These are phyloP conservation scores for Actinomucor elegans DNA, from an alignment of 371 early-diverging fungal species.

Conservation along the genomic window DNA sequence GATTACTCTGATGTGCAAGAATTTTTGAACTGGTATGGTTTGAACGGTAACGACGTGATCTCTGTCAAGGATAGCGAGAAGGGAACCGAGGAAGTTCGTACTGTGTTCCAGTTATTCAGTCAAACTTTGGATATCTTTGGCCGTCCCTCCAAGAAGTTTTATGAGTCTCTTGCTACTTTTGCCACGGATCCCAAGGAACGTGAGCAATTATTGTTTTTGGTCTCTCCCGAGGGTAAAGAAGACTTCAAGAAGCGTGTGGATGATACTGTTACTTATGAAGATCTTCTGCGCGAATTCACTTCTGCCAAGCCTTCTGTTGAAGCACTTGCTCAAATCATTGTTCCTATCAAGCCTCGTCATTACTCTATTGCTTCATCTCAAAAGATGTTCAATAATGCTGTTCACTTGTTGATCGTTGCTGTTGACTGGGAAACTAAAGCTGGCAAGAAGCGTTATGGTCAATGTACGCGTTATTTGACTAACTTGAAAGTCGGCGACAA, in stretches of 20 bases:
- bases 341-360: constrained; percentile 91
- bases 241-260: constrained; percentile 83
- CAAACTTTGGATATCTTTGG: constrained; percentile 91
- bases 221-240: constrained; percentile 74
- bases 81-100: constrained; percentile 62
- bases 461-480: constrained; percentile 88
- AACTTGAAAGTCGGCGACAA: constrained; percentile 64
- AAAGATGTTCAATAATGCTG: constrained; percentile 82
- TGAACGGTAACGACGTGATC: constrained; percentile 65
- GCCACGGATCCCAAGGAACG: constrained; percentile 74
- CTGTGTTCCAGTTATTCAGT: constrained; percentile 76
- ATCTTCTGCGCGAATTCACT: constrained; percentile 81
- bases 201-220: constrained; percentile 69
- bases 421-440: constrained; percentile 79
- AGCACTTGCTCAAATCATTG: constrained; percentile 69
- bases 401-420: constrained; percentile 87
- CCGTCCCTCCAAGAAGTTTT: constrained; percentile 91
- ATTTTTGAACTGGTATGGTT: constrained; percentile 76
- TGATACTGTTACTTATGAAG: constrained; percentile 84
- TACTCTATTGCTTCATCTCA: constrained; percentile 93
- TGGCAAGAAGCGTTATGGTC: constrained; percentile 77
- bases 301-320: constrained; percentile 78
- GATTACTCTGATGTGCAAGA: constrained; percentile 68
- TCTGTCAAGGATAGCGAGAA: constrained; percentile 49
- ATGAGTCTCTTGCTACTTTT: constrained; percentile 71